A percentile compares a stretch with the other conserved stretches of the same genome.
These are phyloP conservation scores for Penstemon newberryi DNA, from an alignment of 257 asterid genomes.

Conservation along the genomic window DNA sequence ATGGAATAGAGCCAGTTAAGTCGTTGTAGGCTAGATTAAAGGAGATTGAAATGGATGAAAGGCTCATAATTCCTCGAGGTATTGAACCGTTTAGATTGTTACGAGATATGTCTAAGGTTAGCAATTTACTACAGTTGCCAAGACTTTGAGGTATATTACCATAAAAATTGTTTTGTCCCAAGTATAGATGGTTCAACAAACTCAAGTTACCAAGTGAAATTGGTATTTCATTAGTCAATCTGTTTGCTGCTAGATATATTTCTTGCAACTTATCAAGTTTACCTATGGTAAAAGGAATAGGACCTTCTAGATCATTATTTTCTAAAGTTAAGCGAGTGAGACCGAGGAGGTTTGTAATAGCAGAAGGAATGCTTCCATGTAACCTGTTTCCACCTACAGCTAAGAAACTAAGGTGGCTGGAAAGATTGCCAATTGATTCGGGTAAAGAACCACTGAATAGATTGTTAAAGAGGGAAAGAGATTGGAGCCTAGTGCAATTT, in stretches of 20 bases:
- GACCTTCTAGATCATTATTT: conserved; percentile 29
- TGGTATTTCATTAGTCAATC: conserved; percentile 11
- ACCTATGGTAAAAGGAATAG: conserved; percentile 31
- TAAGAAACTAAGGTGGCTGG: conserved; percentile 7
- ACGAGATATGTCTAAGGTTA: neutral
- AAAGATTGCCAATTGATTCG: neutral
- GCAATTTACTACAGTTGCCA: conserved; percentile 13
- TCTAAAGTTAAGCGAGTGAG: conserved; percentile 17
- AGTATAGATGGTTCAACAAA: neutral
- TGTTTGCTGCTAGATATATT: neutral
- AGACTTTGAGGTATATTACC: conserved; percentile 25
- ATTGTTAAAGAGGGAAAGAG: conserved; percentile 28
- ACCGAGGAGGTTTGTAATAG: conserved; percentile 7
- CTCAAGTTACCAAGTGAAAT: conserved; percentile 24
- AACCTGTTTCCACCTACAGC: neutral
- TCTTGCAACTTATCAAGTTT: conserved; percentile 19
- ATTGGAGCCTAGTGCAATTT: conserved; percentile 32
- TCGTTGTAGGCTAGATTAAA: conserved; percentile 9
- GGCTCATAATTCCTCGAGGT: neutral
- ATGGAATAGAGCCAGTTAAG: conserved; percentile 7
- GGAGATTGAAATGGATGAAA: conserved; percentile 19
- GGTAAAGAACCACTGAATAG: conserved; percentile 44
- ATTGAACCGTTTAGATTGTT: conserved; percentile 19
- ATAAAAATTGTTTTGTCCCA: neutral
- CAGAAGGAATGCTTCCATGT: neutral